A percentile compares a stretch with the other conserved stretches of the same genome.
These are phyloP conservation scores for Neurospora sp. DNA, from an alignment of 495 filamentous ascomycete genomes.

Conservation along the genomic window DNA sequence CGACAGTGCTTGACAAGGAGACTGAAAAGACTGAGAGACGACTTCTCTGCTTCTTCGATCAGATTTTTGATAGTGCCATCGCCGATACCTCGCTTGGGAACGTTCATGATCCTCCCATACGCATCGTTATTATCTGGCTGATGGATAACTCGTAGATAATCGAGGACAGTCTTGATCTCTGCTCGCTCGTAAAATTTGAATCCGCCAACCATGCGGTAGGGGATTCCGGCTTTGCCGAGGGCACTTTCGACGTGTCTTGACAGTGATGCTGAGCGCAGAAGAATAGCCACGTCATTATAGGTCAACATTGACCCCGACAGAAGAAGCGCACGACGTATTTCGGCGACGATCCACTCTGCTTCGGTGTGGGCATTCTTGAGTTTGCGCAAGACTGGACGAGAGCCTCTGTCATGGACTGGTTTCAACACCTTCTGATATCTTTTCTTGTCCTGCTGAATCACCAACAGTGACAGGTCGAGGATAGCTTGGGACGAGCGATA, in stretches of 20 bases:
- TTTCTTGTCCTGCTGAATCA: constrained; percentile 85
- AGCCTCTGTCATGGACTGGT: constrained; percentile 72
- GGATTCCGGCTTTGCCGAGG: constrained; percentile 74
- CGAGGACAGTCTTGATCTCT: constrained; percentile 81
- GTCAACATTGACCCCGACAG: constrained; percentile 64
- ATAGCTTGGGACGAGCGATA: constrained; percentile 94
- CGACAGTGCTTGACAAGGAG: constrained; percentile 60
- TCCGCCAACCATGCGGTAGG: constrained; percentile 91
- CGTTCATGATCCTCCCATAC: constrained; percentile 73
- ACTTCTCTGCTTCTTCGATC: constrained; percentile 63
- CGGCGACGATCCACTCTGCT: constrained; percentile 79
- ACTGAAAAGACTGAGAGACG: constrained; percentile 63
- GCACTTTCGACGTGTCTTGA: constrained; percentile 78
- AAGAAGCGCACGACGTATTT: constrained; percentile 62
- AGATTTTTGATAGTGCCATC: constrained; percentile 66
- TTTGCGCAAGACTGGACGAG: constrained; percentile 73
- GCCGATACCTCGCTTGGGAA: constrained; percentile 72
- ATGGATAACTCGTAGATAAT: constrained; percentile 79
- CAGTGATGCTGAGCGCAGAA: constrained; percentile 74
- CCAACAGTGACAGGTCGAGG: constrained; percentile 63
- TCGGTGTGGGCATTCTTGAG: constrained; percentile 64
- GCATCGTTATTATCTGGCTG: constrained; percentile 88
- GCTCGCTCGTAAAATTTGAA: constrained; percentile 84
- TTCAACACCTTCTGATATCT: constrained; percentile 70
- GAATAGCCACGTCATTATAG: constrained; percentile 72